These are phyloP conservation scores for Stenocarpella maydis DNA, from an alignment of 2,329 filamentous ascomycete species.

Conservation along the genomic window DNA sequence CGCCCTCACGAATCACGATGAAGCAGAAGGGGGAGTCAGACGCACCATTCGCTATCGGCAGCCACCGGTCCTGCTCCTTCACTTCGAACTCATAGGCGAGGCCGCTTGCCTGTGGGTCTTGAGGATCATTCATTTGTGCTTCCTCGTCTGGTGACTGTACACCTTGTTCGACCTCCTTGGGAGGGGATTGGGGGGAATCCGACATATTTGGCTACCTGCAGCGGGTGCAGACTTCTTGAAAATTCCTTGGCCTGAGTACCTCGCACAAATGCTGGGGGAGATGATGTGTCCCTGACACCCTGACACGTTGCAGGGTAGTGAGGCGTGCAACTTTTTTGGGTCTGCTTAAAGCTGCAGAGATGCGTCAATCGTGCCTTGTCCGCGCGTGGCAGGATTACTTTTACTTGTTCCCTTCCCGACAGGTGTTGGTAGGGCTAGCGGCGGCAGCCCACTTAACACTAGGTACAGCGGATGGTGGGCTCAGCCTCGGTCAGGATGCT, in stretches of 20 bases:
- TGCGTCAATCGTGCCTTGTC: slow-evolving; percentile 59
- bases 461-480: slow-evolving; percentile 45
- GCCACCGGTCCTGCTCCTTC: slow-evolving; percentile 99
- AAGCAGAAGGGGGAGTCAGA: slow-evolving; percentile 53
- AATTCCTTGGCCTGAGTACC: slow-evolving; percentile 63
- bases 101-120: slow-evolving; percentile 78
- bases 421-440: slow-evolving; percentile 42
- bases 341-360: slow-evolving; percentile 62
- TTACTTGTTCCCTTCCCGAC: slow-evolving; percentile 44
- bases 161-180: slow-evolving; percentile 93
- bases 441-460: slow-evolving; percentile 55
- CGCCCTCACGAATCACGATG: slow-evolving; percentile 47
- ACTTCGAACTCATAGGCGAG: slow-evolving; percentile 94
- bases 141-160: slow-evolving; percentile 94
- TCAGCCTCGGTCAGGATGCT: slow-evolving; percentile 35
- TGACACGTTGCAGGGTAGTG: slow-evolving; percentile 67
- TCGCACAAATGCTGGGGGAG: slow-evolving; percentile 63
- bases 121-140: slow-evolving; percentile 89
- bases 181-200: slow-evolving; percentile 83
- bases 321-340: slow-evolving; percentile 58
- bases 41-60: slow-evolving; percentile 99
- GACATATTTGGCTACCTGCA: slow-evolving; percentile 90
- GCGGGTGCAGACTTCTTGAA: slow-evolving; percentile 69
- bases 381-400: slow-evolving; percentile 41
- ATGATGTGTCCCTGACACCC: slow-evolving; percentile 64